Conservation (phyloP, 768 basidiomycete genomes). For the Mycena capillaripes region DNA sequence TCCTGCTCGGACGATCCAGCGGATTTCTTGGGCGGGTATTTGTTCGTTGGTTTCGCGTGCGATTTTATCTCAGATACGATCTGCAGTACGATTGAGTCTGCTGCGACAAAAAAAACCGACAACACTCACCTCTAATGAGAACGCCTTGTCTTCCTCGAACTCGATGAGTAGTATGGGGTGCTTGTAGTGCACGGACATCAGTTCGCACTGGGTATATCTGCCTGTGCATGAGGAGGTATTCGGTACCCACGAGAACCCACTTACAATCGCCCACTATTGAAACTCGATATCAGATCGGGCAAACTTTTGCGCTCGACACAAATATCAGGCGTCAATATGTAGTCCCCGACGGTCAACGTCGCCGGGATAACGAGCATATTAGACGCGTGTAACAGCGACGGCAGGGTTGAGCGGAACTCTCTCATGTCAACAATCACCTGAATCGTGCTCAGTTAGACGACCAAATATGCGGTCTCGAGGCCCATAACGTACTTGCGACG, state of each 20-base stretch:
- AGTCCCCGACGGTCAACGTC: constrained; percentile 95
- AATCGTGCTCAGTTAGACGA: background rate
- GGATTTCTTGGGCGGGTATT: constrained; percentile 61
- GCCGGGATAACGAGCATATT: constrained; percentile 87
- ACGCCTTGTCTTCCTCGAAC: constrained; percentile 97
- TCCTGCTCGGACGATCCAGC: constrained; percentile 45
- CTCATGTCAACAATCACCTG: constrained; percentile 97
- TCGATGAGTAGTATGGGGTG: constrained; percentile 94
- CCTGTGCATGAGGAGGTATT: background rate
- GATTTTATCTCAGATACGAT: constrained; percentile 76
- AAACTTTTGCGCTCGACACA: constrained; percentile 97
- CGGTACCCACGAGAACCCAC: constrained; percentile 46
- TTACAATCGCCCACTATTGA: constrained; percentile 93
- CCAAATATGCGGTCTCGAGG: background rate
- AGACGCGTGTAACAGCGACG: constrained; percentile 89
- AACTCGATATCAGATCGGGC: constrained; percentile 92
- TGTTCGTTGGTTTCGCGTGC: constrained; percentile 72
- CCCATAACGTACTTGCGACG: constrained; percentile 65
- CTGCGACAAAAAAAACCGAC: background rate
- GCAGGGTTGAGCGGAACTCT: constrained; percentile 94
- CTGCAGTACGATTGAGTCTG: constrained; percentile 48
- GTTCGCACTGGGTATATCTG: constrained; percentile 97
- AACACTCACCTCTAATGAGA: constrained; percentile 82
- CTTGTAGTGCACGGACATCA: constrained; percentile 97
- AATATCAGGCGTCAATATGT: constrained; percentile 94